Percentiles rank a stretch among this genome's conserved stretches.
phyloP scores from a whole-genome alignment of 805 yeast genomes.

The Kluyveromyces siamensis region DNA sequence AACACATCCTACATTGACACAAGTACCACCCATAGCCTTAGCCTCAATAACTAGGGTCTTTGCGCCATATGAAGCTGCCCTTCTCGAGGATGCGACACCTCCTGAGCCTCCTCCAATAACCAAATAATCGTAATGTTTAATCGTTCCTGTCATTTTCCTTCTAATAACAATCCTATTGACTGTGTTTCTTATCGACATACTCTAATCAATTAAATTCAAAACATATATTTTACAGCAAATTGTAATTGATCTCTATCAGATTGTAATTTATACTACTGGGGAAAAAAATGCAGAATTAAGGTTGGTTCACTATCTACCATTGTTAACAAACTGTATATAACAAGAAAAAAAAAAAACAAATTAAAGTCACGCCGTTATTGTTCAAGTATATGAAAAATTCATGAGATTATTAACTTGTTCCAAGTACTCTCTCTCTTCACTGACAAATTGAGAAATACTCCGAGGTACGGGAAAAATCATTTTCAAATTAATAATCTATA shows the following conservation, averaged over 20 bases:
- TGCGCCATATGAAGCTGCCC: constrained; percentile 92
- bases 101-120: constrained; percentile 99
- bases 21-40: constrained; percentile 87
- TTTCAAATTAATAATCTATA: neutral
- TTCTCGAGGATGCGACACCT: constrained; percentile 96
- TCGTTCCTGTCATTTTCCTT: constrained; percentile 46
- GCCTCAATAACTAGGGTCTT: constrained; percentile 78
- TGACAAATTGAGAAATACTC: no score
- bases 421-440: no score
- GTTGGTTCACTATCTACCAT: no score
- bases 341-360: no score
- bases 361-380: no score
- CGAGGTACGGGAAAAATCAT: no score
- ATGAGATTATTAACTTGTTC: no score
- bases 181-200: neutral
- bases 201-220: no score
- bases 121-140: constrained; percentile 70
- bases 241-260: neutral
- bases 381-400: no score
- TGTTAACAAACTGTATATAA: no score
- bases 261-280: neutral
- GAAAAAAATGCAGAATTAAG: no score
- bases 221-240: neutral
- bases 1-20: constrained; percentile 98
- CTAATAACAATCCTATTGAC: constrained; percentile 6